Evolutionary conservation across 1,284 basidiomycete genomes (phyloP), one percentile per base, ranked within the genome.

Genomic region (Vanrija sp.): DNA sequence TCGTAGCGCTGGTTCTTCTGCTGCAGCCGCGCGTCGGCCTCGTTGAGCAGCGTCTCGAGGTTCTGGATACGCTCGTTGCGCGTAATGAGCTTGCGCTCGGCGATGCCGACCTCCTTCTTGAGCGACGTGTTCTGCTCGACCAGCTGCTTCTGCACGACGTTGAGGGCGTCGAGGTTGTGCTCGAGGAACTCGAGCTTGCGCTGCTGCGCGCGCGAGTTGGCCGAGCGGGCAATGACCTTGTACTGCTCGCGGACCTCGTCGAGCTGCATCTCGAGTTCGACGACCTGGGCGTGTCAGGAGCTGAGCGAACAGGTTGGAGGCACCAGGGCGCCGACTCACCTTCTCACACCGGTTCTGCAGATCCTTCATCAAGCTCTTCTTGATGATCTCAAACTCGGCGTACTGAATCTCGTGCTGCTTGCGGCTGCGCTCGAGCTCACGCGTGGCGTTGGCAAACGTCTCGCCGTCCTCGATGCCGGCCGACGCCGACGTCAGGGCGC

Each of bases 151-250:
- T 98, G 96, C 35, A 98, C 94, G 52, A 90, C 78, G 41, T 91
- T 95, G 63, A 98, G 80, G 69, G 97, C 92, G 72, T 98, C 95
- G 50, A 99, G 79, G 73, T 98, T 98, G 60, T 95, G 88, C 72
- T 98, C 95, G 54, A 99, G 78, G 82, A 98, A 95, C 25, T 91
- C 90, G 89, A 98, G 96, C 83, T 98, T 98, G 84, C 95, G 94
- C 79, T 97, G 93, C 71, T 98, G 96, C 4, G 94, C 89, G 75
- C 96, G 93, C 75, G 89, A 91, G 75, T 98, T 97, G 78, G 93
- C 95, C 71, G 94, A 95, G 59, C 93, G 86, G 63, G 98, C 91
- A 50, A 99, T 91, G 67, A 96, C 95, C 80, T 94, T 95, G 79
- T 98, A 99, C 74, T 98, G 94, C 77, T 99, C 96, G 75, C 92